Evolutionary conservation across 1,284 basidiomycete genomes (phyloP), one percentile per base, ranked within the genome.

Genomic region (Malassezia brasiliensis): DNA sequence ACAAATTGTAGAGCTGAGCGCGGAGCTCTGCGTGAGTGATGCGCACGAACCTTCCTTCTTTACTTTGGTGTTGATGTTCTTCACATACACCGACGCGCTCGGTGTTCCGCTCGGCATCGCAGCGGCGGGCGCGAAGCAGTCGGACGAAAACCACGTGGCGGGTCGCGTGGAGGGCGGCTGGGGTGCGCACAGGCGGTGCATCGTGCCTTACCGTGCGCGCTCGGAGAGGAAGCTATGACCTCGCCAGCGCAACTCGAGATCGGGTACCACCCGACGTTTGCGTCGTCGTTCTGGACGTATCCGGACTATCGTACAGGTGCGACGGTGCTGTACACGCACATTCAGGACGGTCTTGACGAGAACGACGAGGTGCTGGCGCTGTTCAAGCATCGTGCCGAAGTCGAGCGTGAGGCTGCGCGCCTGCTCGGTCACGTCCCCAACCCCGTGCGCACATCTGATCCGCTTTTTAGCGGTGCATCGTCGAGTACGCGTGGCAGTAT

Each of bases 61-160:
- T 65, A 93, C 81, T 77, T 91, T 90, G 75, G 87, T 85, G 73
- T 94, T 89, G 68, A 98, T 82, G 75, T 94, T 94, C 72, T 90
- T 88, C 76, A 98, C 79, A 78, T 94, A 96, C 65, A 98, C 82
- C 50, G 91, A 88, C 45, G 85, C 82, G 73, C 86, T 90, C 30
- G 89, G 91, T 74, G 85, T 49, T 20, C 31, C 38, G 35, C 28
- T 32, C 37, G 53, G 34, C 53, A 55, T 55, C 39, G 47, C 47
- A 19, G 51, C 46, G 50, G 28, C 35, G 40, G 40, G 12, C 42
- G 36, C n/a, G 36, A 17, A 37, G 36, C n/a, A 37, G 36, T 14
- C 36, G 32, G 9, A 34, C 25, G 25, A 34, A 22, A 17, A 30
- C 39, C 50, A 51, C 50, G 50, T 44, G 40, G 50, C 41, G 9